These are phyloP conservation scores for Lodderomyces theae DNA, from an alignment of 1,139 yeast genomes.

Conservation along the genomic window DNA sequence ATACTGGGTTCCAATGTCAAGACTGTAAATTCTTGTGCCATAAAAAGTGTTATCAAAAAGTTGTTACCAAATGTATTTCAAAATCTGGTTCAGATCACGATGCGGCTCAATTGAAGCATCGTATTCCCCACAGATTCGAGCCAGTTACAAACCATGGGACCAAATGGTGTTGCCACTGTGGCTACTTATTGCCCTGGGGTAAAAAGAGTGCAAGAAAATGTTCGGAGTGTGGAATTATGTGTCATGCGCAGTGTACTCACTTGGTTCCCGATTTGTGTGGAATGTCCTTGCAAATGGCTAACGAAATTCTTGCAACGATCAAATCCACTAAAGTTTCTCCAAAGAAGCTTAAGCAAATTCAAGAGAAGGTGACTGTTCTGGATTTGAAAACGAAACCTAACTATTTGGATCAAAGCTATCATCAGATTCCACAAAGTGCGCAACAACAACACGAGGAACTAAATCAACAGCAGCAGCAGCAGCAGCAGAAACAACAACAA, in stretches of 20 bases:
- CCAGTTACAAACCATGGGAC: conserved; percentile 91
- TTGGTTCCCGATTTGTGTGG: conserved; percentile 98
- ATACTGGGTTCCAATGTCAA: conserved; percentile 94
- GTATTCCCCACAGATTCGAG: conserved; percentile 94
- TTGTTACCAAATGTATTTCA: conserved; percentile 93
- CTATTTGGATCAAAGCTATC: not conserved
- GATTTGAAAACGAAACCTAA: not conserved
- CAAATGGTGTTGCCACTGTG: conserved; percentile 99
- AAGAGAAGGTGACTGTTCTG: not conserved
- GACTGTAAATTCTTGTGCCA: conserved; percentile 95
- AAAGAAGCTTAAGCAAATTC: conserved; percentile 8
- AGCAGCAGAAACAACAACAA: not conserved
- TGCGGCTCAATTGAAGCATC: conserved; percentile 89
- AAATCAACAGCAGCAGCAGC: conserved; percentile 17
- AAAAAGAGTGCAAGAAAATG: conserved; percentile 92
- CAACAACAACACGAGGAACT: conserved; percentile 9
- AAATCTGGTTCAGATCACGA: conserved; percentile 82
- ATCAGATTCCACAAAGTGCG: not conserved
- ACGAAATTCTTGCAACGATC: conserved; percentile 80
- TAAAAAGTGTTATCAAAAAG: conserved; percentile 89
- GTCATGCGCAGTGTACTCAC: conserved; percentile 90
- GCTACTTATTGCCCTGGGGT: conserved; percentile 93
- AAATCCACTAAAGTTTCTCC: conserved; percentile 52
- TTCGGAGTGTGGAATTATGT: conserved; percentile 91
- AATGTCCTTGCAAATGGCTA: conserved; percentile 97